These are phyloP conservation scores for Cairneyella variabilis DNA, from an alignment of 495 filamentous ascomycete genomes.

Conservation along the genomic window DNA sequence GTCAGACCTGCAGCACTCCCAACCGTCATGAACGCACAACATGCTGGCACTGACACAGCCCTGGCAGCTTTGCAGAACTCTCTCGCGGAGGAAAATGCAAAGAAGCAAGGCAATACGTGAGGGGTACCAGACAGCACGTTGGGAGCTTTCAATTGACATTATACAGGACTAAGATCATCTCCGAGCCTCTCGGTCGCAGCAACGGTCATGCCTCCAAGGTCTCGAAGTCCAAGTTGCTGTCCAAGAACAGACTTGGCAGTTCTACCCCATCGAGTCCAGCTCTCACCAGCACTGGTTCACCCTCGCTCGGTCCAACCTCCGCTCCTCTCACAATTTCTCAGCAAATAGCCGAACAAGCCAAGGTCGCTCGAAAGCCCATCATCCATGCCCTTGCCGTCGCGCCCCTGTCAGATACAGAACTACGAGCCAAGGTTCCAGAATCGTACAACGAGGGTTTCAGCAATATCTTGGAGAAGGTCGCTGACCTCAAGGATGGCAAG, in stretches of 20 bases:
- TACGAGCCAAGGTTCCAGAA: constrained; percentile 52
- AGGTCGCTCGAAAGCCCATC: constrained; percentile 56
- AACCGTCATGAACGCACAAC: no score
- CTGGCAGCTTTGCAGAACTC: constrained; percentile 36
- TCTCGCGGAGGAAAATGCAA: constrained; percentile 31
- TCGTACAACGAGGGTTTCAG: constrained; percentile 55
- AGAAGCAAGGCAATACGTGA: constrained; percentile 51
- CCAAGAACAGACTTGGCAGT: constrained; percentile 41
- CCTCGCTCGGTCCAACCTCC: constrained; percentile 46
- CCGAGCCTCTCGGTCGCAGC: constrained; percentile 28
- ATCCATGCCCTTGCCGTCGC: constrained; percentile 69
- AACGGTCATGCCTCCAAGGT: constrained; percentile 27
- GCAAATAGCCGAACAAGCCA: constrained; percentile 45
- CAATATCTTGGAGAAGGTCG: constrained; percentile 54
- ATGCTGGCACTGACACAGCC: constrained; percentile 29
- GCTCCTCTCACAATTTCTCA: constrained; percentile 45
- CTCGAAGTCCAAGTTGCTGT: constrained; percentile 29
- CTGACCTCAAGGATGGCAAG: constrained; percentile 52
- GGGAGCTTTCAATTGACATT: constrained; percentile 30
- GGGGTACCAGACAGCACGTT: constrained; percentile 11
- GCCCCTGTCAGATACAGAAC: constrained; percentile 52
- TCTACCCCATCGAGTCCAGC: constrained; percentile 58
- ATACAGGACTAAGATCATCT: constrained; percentile 30
- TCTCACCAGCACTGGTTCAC: constrained; percentile 45
- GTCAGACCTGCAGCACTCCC: no score